phyloP scores from a whole-genome alignment of 1,139 yeast genomes.

The Taphrina betulina region DNA sequence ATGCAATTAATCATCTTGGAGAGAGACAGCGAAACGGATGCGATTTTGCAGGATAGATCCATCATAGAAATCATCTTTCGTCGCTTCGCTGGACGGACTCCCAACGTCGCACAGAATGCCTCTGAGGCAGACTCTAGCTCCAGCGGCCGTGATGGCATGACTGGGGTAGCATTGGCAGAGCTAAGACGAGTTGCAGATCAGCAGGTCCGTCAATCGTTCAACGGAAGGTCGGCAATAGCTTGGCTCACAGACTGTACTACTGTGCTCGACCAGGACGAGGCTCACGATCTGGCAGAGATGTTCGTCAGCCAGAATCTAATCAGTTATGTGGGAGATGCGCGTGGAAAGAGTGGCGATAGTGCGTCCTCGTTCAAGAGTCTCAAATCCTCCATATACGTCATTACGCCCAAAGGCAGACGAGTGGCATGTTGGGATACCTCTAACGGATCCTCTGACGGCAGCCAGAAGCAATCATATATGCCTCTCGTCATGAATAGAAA shows the following conservation, averaged over 20 bases:
- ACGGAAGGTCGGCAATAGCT: slow-evolving; percentile 77
- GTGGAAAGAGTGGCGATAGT: slow-evolving; percentile 38
- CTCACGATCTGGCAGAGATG: slow-evolving; percentile 57
- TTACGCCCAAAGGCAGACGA: slow-evolving; percentile 48
- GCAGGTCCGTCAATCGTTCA: slow-evolving; percentile 52
- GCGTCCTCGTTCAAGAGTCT: slow-evolving; percentile 41
- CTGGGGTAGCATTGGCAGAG: slow-evolving; percentile 36
- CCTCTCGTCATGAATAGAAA: neutral
- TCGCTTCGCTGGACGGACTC: slow-evolving; percentile 62
- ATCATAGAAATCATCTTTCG: slow-evolving; percentile 66
- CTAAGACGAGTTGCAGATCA: slow-evolving; percentile 35
- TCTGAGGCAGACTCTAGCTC: slow-evolving; percentile 45
- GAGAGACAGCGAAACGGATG: slow-evolving; percentile 60
- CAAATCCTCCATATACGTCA: slow-evolving; percentile 47
- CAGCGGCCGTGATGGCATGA: slow-evolving; percentile 34
- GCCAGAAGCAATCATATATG: too few relatives aligned
- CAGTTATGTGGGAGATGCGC: slow-evolving; percentile 45
- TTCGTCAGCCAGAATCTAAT: slow-evolving; percentile 57
- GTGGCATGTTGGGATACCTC: slow-evolving; percentile 47
- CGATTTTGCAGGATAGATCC: slow-evolving; percentile 63
- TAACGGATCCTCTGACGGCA: neutral
- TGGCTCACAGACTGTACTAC: slow-evolving; percentile 93
- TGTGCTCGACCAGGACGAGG: slow-evolving; percentile 59
- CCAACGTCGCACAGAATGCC: slow-evolving; percentile 67
- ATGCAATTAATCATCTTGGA: slow-evolving; percentile 72